Evolutionary conservation across 2,329 filamentous ascomycete genomes (phyloP), one percentile per base, ranked within the genome.

Genomic region (Penicillium sp.): DNA sequence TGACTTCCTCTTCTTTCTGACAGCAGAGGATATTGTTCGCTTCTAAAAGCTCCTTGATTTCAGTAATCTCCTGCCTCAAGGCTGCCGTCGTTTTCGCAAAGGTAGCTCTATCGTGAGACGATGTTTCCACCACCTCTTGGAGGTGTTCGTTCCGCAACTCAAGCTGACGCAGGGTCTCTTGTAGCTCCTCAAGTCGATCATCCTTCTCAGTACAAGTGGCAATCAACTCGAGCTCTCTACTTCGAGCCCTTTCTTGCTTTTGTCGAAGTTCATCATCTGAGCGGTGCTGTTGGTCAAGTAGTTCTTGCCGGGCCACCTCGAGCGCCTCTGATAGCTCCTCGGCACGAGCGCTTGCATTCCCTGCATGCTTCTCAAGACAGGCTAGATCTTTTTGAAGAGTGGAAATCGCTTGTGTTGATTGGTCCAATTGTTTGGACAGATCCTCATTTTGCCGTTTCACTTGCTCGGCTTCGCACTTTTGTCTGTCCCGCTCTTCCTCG

Each of bases 151-250:
- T 68, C 40, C 70, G 65, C 33, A 59, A 59, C 56, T 53, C 60
- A n/a, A 69, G 59, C 16, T 55, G 49, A 43, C 64, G 63, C 4
- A 78, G 56, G 27, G 75, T 65, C 46, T 77, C 71, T 27, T 79
- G 73, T 13, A 78, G 63, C 41, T 78, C 75, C 27, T 80, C 78
- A 4, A 81, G 55, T 6, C 73, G 70, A 55, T 82, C 80, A 35
- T 82, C 77, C 56, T 78, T 80, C 19, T 75, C 76, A 1, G 78
- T 78, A 4, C 78, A 58, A 7, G 69, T 74, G 40, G 79, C 75
- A 22, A 78, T 72, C 24, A 78, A 69, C 35, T 77, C 75, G 3
- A 83, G 61, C 46, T 85, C 78, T 58, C 70, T 70, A 9, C 70
- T 70, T 35, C 73, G 71, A 11, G 69, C 63, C 5, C 60, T 69